Percentiles rank a stretch among this genome's conserved stretches.
Evolutionary conservation across 2,329 filamentous ascomycete species (phyloP).

Genomic region (Hypoxylon sp.): DNA sequence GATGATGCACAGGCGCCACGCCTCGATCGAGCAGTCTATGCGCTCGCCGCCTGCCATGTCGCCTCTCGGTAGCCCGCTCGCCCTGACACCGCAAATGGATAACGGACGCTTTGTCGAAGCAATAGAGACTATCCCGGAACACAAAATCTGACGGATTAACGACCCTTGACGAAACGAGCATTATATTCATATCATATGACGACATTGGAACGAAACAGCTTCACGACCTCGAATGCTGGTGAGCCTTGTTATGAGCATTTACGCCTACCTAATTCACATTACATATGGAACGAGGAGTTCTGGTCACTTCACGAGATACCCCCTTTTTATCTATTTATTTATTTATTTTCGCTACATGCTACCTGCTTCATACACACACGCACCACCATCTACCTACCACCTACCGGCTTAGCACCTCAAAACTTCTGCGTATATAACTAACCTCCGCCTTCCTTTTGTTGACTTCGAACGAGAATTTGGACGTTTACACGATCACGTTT

Average conservation of each 20-base stretch:
- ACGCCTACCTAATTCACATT: constrained; percentile 28
- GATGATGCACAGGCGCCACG: constrained; percentile 70
- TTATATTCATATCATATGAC: constrained; percentile 16
- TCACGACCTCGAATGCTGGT: constrained; percentile 24
- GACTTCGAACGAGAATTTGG: constrained; percentile 35
- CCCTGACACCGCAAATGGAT: constrained; percentile 33
- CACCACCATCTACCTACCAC: neutral
- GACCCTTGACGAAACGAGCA: constrained; percentile 30
- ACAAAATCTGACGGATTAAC: constrained; percentile 29
- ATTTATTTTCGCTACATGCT: constrained; percentile 30
- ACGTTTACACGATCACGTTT: constrained; percentile 14
- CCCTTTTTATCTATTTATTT: constrained; percentile 35
- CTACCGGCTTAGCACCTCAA: neutral
- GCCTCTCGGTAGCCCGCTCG: constrained; percentile 44
- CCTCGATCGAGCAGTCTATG: constrained; percentile 72
- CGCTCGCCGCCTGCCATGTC: constrained; percentile 55
- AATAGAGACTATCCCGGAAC: constrained; percentile 32
- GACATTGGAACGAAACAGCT: constrained; percentile 25
- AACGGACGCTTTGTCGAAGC: constrained; percentile 32
- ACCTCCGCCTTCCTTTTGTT: constrained; percentile 21
- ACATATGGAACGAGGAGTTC: constrained; percentile 37
- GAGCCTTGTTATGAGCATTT: constrained; percentile 35
- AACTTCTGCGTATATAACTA: constrained; percentile 23
- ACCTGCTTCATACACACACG: neutral
- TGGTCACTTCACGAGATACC: constrained; percentile 48